Evolutionary conservation across 164 flowering plant species (phyloP).

Genomic region (Brasenia schreberi): DNA sequence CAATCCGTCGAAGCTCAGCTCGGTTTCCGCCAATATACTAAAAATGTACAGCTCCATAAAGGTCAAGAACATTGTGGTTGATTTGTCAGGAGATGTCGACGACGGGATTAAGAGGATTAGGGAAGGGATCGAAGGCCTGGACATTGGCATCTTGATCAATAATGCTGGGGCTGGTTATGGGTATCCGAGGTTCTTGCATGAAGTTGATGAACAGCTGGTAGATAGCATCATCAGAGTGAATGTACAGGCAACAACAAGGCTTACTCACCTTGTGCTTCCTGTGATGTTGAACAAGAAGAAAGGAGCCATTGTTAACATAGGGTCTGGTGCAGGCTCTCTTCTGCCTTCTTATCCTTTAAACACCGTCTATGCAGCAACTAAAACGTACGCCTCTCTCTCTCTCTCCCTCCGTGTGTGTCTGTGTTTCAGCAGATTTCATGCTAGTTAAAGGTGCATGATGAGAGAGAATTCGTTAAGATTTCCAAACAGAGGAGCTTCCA

Average conservation of each 20-base stretch:
- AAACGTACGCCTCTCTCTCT: conserved; percentile 35
- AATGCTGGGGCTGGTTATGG: conserved; percentile 57
- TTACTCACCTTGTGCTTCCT: conserved; percentile 35
- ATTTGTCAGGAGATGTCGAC: conserved; percentile 43
- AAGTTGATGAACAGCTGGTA: conserved; percentile 28
- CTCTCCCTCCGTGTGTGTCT: too few relatives aligned
- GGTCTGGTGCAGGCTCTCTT: conserved; percentile 31
- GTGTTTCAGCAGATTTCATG: too few relatives aligned
- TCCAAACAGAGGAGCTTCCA: too few relatives aligned
- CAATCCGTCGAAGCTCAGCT: conserved; percentile 38
- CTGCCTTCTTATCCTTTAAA: conserved; percentile 37
- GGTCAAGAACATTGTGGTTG: conserved; percentile 50
- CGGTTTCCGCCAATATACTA: conserved; percentile 27
- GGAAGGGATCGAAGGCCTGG: conserved; percentile 43
- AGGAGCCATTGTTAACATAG: conserved; percentile 51
- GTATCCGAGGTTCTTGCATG: conserved; percentile 33
- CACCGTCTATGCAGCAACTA: conserved; percentile 45
- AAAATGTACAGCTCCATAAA: conserved; percentile 15
- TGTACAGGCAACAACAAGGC: conserved; percentile 25
- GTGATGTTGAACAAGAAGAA: conserved; percentile 40
- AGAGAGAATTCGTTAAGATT: too few relatives aligned
- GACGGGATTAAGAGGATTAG: conserved; percentile 38
- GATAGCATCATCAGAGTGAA: conserved; percentile 31
- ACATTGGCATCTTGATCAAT: conserved; percentile 61
- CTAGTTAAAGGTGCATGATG: too few relatives aligned